Percentiles rank a stretch among this genome's conserved stretches.
These are phyloP conservation scores for Pseudocercospora fuligena DNA, from an alignment of 2,329 filamentous ascomycete species.

Conservation along the genomic window DNA sequence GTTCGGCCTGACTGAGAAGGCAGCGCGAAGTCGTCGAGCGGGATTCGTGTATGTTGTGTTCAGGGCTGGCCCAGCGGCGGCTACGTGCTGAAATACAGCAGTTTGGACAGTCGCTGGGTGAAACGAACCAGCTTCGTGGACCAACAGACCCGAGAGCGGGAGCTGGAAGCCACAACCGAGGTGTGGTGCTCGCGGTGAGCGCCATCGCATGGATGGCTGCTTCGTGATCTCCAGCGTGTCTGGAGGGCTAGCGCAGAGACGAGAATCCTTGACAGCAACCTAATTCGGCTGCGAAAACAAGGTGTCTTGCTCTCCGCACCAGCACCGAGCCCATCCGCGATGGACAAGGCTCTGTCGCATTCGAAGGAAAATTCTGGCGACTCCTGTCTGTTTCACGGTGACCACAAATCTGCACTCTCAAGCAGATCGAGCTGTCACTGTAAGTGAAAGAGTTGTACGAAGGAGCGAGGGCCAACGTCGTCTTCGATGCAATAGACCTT, in stretches of 20 bases:
- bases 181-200: constrained; percentile 19
- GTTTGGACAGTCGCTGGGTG: constrained; percentile 29
- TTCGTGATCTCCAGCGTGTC: constrained; percentile 29
- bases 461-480: background rate
- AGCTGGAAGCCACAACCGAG: constrained; percentile 29
- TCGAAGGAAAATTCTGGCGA: background rate
- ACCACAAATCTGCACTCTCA: background rate
- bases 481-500: constrained; percentile 5
- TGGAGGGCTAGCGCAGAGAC: constrained; percentile 22
- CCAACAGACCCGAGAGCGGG: constrained; percentile 25
- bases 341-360: background rate
- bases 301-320: constrained; percentile 5
- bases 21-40: constrained; percentile 3
- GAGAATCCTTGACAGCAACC: constrained; percentile 16
- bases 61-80: constrained; percentile 10
- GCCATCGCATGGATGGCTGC: constrained; percentile 19
- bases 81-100: constrained; percentile 24
- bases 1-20: constrained; percentile 15
- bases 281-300: constrained; percentile 22
- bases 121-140: constrained; percentile 24
- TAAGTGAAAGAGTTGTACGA: constrained; percentile 23
- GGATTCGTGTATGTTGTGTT: constrained; percentile 15
- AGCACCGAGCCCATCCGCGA: constrained; percentile 7
- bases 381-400: constrained; percentile 13
- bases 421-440: constrained; percentile 16